Conservation (phyloP, 2,329 filamentous ascomycete genomes). For the Trichoderma polysporum region DNA sequence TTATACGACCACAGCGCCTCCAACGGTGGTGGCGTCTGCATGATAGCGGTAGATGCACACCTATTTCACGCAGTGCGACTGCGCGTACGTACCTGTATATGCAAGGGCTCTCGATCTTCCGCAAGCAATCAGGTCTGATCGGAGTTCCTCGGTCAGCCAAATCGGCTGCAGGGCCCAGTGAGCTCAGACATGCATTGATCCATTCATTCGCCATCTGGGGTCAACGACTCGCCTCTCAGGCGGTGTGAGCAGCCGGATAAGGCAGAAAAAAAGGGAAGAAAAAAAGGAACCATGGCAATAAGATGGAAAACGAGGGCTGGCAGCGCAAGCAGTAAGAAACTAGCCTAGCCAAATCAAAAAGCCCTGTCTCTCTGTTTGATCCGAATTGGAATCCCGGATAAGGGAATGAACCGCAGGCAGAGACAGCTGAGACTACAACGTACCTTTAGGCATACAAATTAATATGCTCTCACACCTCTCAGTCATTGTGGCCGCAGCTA, state of each 20-base stretch:
- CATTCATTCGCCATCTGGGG: slow-evolving; percentile 7
- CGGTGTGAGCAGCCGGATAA: background rate
- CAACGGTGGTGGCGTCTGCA: background rate
- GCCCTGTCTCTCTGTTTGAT: background rate
- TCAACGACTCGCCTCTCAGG: background rate
- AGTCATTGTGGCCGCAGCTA: background rate
- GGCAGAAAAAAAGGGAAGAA: background rate
- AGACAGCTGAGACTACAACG: too few species aligned
- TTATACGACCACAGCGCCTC: background rate
- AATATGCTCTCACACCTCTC: background rate
- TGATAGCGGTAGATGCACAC: background rate
- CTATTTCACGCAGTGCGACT: background rate
- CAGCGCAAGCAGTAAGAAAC: too few species aligned
- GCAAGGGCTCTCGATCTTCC: background rate
- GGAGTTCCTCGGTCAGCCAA: background rate
- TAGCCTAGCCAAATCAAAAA: too few species aligned
- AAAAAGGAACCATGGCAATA: too few species aligned
- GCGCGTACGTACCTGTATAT: background rate
- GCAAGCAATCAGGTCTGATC: background rate
- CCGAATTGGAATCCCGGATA: background rate
- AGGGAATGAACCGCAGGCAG: background rate
- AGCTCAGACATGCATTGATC: slow-evolving; percentile 5
- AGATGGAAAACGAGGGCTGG: too few species aligned
- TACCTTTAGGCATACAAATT: background rate
- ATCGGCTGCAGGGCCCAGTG: background rate